Evolutionary conservation across 1,284 basidiomycete genomes (phyloP), one percentile per base, ranked within the genome.

Genomic region (Sphagnurus paluster): DNA sequence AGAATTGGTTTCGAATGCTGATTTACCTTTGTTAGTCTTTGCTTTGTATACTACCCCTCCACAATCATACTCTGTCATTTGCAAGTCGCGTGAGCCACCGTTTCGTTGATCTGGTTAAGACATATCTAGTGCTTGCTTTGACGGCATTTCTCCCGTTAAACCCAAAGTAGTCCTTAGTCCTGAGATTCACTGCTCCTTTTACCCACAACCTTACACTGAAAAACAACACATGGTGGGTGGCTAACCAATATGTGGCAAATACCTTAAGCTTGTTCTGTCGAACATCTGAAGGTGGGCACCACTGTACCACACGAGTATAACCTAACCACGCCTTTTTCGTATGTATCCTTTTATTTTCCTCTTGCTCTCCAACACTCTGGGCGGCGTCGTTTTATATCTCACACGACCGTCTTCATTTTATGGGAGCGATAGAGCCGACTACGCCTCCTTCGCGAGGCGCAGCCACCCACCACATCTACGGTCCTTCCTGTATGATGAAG

Each of bases 361-460:
- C 7, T 16, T 49, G 87, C 87, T 90, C 87, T 77, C 75, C 75
- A 74, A 90, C 88, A 91, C 88, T 91, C 88, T 90, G 88, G 85
- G 79, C 82, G 79, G 77, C 84, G 87, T 82, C 74, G 53, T 61
- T 48, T n/a, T n/a, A 42, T 52, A 57, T 60, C 53, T 61, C 61
- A 88, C 82, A 81, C 84, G 84, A 72, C 70, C 77, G 83, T 82
- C 79, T 87, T 90, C 85, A 91, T 91, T 91, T 90, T 88, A 88
- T 65, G 80, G 74, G 85, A 91, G 87, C 87, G 68, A 87, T 56
- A 87, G 51, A 41, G 54, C 74, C 32, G 49, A 54, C 49, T 52
- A 48, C 46, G 16, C 42, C 53, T 56, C 42, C 39, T 54, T 41
- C 42, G 38, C 41, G 46, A 39, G 42, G 46, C 21, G 47, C 38